phyloP scores from a whole-genome alignment of 2,329 filamentous ascomycete species.

The Phoma herbarum region DNA sequence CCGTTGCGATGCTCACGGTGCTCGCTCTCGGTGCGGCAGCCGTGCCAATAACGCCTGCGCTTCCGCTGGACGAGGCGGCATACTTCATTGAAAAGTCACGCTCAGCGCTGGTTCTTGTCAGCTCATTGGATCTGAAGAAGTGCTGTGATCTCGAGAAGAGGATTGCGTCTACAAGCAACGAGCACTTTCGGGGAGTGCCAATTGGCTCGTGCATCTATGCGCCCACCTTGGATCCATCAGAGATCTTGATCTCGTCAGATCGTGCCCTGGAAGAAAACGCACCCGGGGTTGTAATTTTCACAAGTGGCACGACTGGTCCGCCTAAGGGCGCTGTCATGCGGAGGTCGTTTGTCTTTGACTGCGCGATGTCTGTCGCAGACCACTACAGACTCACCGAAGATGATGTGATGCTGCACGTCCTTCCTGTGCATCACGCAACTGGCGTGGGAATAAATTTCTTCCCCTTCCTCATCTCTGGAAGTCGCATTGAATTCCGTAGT shows the following conservation, averaged over 20 bases:
- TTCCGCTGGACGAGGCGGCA: constrained; percentile 56
- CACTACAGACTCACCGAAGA: constrained; percentile 44
- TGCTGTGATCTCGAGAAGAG: constrained; percentile 39
- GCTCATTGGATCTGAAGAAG: constrained; percentile 45
- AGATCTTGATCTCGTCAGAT: constrained; percentile 55
- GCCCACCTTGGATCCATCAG: constrained; percentile 36
- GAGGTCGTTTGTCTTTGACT: constrained; percentile 52
- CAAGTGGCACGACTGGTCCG: constrained; percentile 57
- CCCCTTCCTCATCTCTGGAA: constrained; percentile 45
- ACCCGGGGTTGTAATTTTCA: constrained; percentile 57
- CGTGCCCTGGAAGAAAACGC: constrained; percentile 52
- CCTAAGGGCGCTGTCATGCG: constrained; percentile 59
- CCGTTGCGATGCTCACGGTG: constrained; percentile 59
- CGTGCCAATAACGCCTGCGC: constrained; percentile 55
- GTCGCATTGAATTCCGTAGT: constrained; percentile 48
- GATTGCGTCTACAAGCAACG: constrained; percentile 38
- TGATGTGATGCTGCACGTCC: constrained; percentile 47
- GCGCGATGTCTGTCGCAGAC: constrained; percentile 45
- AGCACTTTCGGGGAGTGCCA: constrained; percentile 49
- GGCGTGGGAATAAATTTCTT: constrained; percentile 50
- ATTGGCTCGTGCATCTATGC: constrained; percentile 49
- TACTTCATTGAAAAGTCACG: constrained; percentile 56
- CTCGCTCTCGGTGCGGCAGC: constrained; percentile 58
- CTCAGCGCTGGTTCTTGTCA: constrained; percentile 52
- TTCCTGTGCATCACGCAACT: constrained; percentile 50